Evolutionary conservation across 495 filamentous ascomycete genomes (phyloP), one percentile per base, ranked within the genome.

Genomic region (Endocarpon pusillum): DNA sequence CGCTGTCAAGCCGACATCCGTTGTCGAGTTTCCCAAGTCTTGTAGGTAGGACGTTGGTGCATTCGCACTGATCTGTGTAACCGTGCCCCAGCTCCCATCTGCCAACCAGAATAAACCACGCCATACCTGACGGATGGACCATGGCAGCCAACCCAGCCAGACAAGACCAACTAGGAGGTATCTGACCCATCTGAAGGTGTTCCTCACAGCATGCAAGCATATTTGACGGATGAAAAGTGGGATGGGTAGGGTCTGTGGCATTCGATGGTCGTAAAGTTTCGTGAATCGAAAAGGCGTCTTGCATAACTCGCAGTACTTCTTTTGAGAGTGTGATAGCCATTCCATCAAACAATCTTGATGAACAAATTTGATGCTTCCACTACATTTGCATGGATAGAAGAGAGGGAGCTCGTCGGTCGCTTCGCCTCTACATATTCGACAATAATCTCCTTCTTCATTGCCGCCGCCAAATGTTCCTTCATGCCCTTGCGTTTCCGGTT

Each of bases 231-330:
- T 37, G 49, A 96, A 93, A 38, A 99, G 61, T 19, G 73, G 67
- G 11, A 73, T 59, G 1, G 89, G 91, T 23, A 99, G 66, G 7
- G 62, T 66, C 29, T 70, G 67, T 3, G 89, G 89, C 91, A 96
- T 99, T 40, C 84, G 62, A 6, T 83, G 81, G 39, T 83, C 69
- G 61, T 99, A 99, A 6, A 99, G 69, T 49, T 99, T 96, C 16
- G 89, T 99, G 55, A 99, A 99, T 23, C 81, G 78, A 52, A 94
- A 99, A 1, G 83, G 73, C 15, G 91, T 99, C 54, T 96, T 96
- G 72, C 89, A 99, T 11, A 99, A 73, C 63, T 99, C 89, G 61
- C 89, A 99, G 64, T 96, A 78, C 54, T 94, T 94, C 70, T 94
- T 96, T 52, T 94, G 86, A 1, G 85, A 93, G 51, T 99, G 89